Percentiles rank a stretch among this genome's conserved stretches.
Evolutionary conservation across 2,329 filamentous ascomycete genomes (phyloP).

Genomic region (Coleophoma cylindrospora): DNA sequence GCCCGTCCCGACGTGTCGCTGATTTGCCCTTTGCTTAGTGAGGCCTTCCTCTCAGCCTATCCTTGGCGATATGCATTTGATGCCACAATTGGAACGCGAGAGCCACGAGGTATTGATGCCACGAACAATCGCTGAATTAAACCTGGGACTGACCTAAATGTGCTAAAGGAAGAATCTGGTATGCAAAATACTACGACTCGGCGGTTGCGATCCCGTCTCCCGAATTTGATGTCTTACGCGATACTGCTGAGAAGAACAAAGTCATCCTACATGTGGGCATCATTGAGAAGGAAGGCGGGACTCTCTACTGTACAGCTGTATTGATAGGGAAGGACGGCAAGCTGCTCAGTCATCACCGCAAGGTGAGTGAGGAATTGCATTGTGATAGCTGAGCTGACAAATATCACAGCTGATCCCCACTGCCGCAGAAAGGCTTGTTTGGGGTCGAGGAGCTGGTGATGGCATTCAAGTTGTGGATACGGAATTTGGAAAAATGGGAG

Average conservation of each 20-base stretch:
- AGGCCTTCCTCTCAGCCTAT: conserved; percentile 36
- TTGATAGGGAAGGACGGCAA: conserved; percentile 31
- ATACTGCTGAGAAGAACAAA: conserved; percentile 27
- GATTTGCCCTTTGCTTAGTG: conserved; percentile 15
- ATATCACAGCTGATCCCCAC: conserved; percentile 30
- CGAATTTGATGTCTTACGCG: conserved; percentile 28
- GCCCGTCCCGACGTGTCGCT: neutral
- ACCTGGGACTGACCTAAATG: conserved; percentile 1
- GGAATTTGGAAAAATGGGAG: conserved; percentile 34
- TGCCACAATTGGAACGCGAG: conserved; percentile 34
- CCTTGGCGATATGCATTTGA: conserved; percentile 38
- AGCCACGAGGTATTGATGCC: conserved; percentile 28
- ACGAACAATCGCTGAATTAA: neutral
- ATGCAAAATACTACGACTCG: conserved; percentile 33
- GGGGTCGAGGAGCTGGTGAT: conserved; percentile 34
- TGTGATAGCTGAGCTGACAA: neutral
- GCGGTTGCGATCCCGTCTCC: conserved; percentile 32
- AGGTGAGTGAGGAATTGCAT: conserved; percentile 19
- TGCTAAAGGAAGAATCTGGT: conserved; percentile 33
- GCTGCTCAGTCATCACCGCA: conserved; percentile 32
- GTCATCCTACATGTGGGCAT: conserved; percentile 33
- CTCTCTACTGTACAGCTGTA: conserved; percentile 34
- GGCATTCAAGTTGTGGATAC: conserved; percentile 33
- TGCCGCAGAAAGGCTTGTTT: conserved; percentile 33
- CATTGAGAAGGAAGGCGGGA: conserved; percentile 35